Percentiles rank a stretch among this genome's conserved stretches.
These are phyloP conservation scores for Agrocybe praecox DNA, from an alignment of 768 basidiomycete species.

Conservation along the genomic window DNA sequence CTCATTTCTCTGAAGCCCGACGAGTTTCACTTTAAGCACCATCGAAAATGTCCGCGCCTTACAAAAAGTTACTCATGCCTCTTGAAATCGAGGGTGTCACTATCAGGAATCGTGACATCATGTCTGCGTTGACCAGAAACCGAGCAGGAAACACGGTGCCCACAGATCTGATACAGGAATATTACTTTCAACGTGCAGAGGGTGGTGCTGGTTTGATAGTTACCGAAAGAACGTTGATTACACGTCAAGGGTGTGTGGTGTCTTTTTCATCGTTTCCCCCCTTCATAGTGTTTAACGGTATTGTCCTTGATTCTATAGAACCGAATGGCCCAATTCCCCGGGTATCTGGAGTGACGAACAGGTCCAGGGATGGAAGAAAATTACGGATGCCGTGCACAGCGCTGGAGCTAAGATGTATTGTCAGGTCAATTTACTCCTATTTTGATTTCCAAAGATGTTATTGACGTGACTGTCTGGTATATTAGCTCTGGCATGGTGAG, in stretches of 20 bases:
- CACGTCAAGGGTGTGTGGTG: conserved; percentile 37
- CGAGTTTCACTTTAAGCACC: too few relatives aligned
- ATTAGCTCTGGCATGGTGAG: conserved; percentile 16
- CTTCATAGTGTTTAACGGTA: too few relatives aligned
- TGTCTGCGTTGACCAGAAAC: conserved; percentile 40
- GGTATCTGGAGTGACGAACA: conserved; percentile 48
- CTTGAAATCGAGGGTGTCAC: conserved; percentile 33
- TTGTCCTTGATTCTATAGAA: conserved; percentile 25
- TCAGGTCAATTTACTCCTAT: conserved; percentile 25
- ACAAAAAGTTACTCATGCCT: conserved; percentile 22
- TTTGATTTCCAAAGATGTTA: background rate
- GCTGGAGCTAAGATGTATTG: conserved; percentile 42
- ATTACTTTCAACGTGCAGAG: conserved; percentile 37
- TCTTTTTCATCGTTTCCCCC: background rate
- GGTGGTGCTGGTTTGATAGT: conserved; percentile 35
- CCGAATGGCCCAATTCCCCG: conserved; percentile 42
- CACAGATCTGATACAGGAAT: conserved; percentile 34
- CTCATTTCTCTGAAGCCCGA: too few relatives aligned
- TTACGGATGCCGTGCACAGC: conserved; percentile 45
- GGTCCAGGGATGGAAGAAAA: conserved; percentile 41
- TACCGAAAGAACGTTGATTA: conserved; percentile 38
- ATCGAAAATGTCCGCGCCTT: background rate
- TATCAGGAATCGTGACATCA: conserved; percentile 35
- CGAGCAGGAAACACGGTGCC: conserved; percentile 35
- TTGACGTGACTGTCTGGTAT: background rate